Evolutionary conservation across 2,329 filamentous ascomycete genomes (phyloP).

Genomic region (Pseudopithomyces chartarum): DNA sequence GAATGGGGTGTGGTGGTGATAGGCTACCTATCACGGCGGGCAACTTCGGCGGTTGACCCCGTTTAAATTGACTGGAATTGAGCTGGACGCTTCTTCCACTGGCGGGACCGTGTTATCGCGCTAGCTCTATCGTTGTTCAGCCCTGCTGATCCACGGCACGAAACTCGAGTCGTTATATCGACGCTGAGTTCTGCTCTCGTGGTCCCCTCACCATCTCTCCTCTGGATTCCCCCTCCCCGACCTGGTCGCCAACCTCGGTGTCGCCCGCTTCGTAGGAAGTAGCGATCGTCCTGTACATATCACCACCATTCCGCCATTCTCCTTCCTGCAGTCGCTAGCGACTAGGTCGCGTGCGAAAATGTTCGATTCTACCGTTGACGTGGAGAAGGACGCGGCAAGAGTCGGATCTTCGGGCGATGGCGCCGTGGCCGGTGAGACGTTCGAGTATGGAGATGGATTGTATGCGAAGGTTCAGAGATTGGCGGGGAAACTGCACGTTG

Average conservation of each 20-base stretch:
- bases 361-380: slow-evolving; percentile 13
- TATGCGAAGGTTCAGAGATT: slow-evolving; percentile 67
- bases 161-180: not conserved
- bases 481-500: slow-evolving; percentile 69
- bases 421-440: slow-evolving; percentile 63
- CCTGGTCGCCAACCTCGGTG: not conserved
- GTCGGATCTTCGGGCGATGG: slow-evolving; percentile 40
- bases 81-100: not conserved
- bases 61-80: no score
- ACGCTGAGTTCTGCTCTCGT: not conserved
- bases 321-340: not conserved
- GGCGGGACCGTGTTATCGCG: not conserved
- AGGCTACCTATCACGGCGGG: not conserved
- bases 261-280: not conserved
- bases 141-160: not conserved
- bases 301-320: not conserved
- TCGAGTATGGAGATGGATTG: slow-evolving; percentile 59
- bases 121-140: not conserved
- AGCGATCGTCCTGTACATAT: not conserved
- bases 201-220: not conserved
- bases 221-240: not conserved
- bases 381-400: slow-evolving; percentile 31
- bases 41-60: no score
- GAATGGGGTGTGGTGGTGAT: no score
- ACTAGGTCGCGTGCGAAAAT: not conserved